Percentiles rank a stretch among this genome's conserved stretches.
Evolutionary conservation across 2,329 filamentous ascomycete genomes (phyloP).

Genomic region (Nakataea oryzae): DNA sequence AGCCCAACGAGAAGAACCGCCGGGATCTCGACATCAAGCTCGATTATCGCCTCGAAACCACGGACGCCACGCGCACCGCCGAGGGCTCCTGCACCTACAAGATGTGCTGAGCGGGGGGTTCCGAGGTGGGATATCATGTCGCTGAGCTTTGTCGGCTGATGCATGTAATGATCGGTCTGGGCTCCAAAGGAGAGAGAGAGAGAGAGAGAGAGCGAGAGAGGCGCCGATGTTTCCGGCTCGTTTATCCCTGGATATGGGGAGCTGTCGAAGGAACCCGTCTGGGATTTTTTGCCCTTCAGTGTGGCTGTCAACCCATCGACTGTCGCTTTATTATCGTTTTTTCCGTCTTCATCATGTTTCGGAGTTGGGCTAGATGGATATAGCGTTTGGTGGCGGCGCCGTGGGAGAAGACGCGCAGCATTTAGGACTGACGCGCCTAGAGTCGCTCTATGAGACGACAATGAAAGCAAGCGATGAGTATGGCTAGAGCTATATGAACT

Average conservation of each 20-base stretch:
- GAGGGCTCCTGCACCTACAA: constrained; percentile 71
- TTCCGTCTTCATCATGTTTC: not conserved
- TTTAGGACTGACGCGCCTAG: not conserved
- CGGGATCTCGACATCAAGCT: constrained; percentile 90
- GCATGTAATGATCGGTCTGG: not conserved
- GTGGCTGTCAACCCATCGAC: not conserved
- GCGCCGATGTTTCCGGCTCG: not conserved
- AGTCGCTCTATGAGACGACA: not conserved
- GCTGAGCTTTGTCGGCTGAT: not conserved
- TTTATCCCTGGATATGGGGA: not conserved
- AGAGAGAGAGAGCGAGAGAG: not conserved
- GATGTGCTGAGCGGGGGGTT: constrained; percentile 49
- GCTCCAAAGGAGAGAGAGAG: not conserved
- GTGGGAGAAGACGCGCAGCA: not conserved
- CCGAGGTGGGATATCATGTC: too few species aligned
- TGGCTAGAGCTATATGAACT: not conserved
- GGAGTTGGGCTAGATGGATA: not conserved
- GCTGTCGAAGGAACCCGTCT: not conserved
- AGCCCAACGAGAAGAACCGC: constrained; percentile 87
- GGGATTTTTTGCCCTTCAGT: not conserved
- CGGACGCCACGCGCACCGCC: constrained; percentile 58
- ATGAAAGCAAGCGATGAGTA: not conserved
- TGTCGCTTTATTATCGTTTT: not conserved
- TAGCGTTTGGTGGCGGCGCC: not conserved
- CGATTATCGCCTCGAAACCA: constrained; percentile 68